These are phyloP conservation scores for Schizochytrium sp. DNA, from an alignment of 108 stramenopile species.

Conservation along the genomic window DNA sequence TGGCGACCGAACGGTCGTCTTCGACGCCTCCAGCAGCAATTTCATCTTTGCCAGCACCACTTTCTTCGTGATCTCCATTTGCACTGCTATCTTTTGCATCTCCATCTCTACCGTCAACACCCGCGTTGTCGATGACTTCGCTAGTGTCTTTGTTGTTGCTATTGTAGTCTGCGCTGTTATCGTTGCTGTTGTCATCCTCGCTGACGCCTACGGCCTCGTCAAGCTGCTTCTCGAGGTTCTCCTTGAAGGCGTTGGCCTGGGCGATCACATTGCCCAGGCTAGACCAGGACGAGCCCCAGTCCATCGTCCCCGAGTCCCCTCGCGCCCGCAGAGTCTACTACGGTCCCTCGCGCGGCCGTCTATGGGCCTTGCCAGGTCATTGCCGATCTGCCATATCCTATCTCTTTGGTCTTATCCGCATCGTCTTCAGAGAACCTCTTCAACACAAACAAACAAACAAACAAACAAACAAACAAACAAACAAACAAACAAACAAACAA, in stretches of 20 bases:
- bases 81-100: no score
- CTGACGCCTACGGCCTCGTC: slow-evolving; percentile 57
- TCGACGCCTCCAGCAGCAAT: background rate
- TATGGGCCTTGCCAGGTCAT: no score
- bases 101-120: no score
- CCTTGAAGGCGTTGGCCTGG: slow-evolving; percentile 40
- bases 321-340: no score
- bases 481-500: no score
- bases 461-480: no score
- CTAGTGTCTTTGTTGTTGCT: background rate
- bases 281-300: slow-evolving; percentile 48
- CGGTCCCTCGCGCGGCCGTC: no score
- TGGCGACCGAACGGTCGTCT: no score
- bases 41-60: background rate
- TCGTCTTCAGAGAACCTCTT: no score
- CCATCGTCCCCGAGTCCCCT: background rate
- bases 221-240: slow-evolving; percentile 56
- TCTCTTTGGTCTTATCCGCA: no score
- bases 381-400: no score
- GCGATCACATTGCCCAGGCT: slow-evolving; percentile 26
- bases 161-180: background rate
- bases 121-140: background rate
- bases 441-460: no score
- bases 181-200: slow-evolving; percentile 10
- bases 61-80: background rate